These are phyloP conservation scores for Pulveroboletus frians DNA, from an alignment of 768 basidiomycete species.

Conservation along the genomic window DNA sequence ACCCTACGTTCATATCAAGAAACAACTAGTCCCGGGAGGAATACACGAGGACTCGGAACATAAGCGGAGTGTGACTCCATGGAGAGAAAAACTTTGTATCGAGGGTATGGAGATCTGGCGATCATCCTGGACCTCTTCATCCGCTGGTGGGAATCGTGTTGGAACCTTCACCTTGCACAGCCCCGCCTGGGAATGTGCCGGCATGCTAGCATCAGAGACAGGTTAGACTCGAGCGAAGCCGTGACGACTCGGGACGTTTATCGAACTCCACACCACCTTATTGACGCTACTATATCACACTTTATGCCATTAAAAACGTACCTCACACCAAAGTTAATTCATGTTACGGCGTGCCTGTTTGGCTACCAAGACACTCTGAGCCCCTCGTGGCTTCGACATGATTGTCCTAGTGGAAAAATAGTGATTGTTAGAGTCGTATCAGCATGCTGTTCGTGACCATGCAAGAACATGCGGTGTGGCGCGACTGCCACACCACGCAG, in stretches of 20 bases:
- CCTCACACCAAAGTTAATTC: not conserved
- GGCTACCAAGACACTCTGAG: not conserved
- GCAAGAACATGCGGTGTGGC: not conserved
- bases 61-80: slow-evolving; percentile 36
- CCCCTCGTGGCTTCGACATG: not conserved
- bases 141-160: slow-evolving; percentile 41
- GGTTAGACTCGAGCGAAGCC: not conserved
- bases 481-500: slow-evolving; percentile 1
- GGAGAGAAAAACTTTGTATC: slow-evolving; percentile 31
- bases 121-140: slow-evolving; percentile 52
- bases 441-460: not conserved
- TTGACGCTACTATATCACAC: not conserved
- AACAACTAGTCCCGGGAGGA: slow-evolving; percentile 45
- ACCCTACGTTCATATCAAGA: slow-evolving; percentile 43
- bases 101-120: slow-evolving; percentile 36
- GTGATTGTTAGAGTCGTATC: not conserved
- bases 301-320: not conserved
- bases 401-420: not conserved
- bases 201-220: slow-evolving; percentile 41
- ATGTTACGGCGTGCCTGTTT: not conserved
- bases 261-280: not conserved
- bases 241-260: not conserved
- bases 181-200: slow-evolving; percentile 56
- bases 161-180: slow-evolving; percentile 46
- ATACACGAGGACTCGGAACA: slow-evolving; percentile 54